Percentiles rank a stretch among this genome's conserved stretches.
Conservation (phyloP, 768 basidiomycete genomes). For the Lactarius indigo region DNA sequence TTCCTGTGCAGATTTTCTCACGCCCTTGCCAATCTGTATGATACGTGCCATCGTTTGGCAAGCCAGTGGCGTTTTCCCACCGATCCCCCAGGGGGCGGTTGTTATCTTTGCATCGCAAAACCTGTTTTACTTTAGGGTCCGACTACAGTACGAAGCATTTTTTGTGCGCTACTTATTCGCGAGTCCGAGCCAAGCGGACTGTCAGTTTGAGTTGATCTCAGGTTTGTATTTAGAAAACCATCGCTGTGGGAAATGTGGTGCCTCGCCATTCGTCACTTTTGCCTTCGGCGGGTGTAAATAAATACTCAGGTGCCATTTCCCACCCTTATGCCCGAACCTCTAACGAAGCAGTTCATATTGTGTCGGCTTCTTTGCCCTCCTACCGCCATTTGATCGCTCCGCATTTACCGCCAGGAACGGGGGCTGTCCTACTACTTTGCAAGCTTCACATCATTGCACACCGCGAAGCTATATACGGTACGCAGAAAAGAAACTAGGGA, state of each 20-base stretch:
- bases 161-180: background rate
- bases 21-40: background rate
- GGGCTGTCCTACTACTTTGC: background rate
- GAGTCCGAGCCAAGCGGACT: background rate
- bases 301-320: background rate
- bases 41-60: background rate
- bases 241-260: background rate
- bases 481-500: background rate
- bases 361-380: background rate
- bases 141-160: background rate
- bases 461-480: background rate
- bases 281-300: background rate
- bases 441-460: background rate
- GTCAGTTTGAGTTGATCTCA: background rate
- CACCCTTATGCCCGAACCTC: background rate
- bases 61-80: background rate
- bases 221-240: background rate
- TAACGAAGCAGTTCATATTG: background rate
- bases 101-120: background rate
- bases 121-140: background rate
- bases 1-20: background rate
- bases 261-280: background rate
- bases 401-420: background rate
- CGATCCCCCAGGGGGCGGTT: background rate
- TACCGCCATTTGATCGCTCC: background rate